Evolutionary conservation across 768 basidiomycete species (phyloP), one percentile per base, ranked within the genome.

Genomic region (Cubamyces lactineus): DNA sequence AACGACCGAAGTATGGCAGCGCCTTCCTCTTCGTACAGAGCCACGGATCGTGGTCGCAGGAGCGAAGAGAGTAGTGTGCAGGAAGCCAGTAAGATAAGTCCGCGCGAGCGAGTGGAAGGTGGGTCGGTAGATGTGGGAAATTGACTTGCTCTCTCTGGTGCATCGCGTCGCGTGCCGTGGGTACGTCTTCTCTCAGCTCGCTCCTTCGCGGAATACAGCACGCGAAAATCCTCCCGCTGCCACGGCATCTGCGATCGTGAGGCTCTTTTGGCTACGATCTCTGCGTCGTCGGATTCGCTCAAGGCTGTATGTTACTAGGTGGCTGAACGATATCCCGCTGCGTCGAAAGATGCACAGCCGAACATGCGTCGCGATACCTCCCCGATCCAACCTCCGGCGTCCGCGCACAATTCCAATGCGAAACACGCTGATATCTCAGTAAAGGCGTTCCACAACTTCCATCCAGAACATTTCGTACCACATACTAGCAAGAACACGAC

Each of bases 161-260:
- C n/a, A 26, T 49, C 56, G 56, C 38, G 38, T 40, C 38, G 56
- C 47, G 56, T 48, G 48, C 34, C 34, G 9, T 34, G 57, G 49
- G 26, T 49, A 13, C 49, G 17, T 42, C 21, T 47, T 15, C 34
- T 34, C 9, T 40, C 16, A 58, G 57, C 41, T 24, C 49, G 48
- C 23, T 38, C 50, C 23, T 30, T 19, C 26, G 16, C 28, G 17
- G n/a, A 1, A 19, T 0, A 26, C 16, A n/a, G 23, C 51, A 38
- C 51, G 24, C 38, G 43, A 45, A 40, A 39, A n/a, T 28, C 53
- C 45, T 21, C 45, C 30, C 5, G 46, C 51, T 43, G 24, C 48
- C 12, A 17, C 48, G 30, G 48, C 45, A 46, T 39, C 24, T 8
- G 39, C 28, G 34, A 34, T 1, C 34, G 34, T 34, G 9, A 34